These are phyloP conservation scores for Colletotrichum scovillei DNA, from an alignment of 2,329 filamentous ascomycete genomes.

Conservation along the genomic window DNA sequence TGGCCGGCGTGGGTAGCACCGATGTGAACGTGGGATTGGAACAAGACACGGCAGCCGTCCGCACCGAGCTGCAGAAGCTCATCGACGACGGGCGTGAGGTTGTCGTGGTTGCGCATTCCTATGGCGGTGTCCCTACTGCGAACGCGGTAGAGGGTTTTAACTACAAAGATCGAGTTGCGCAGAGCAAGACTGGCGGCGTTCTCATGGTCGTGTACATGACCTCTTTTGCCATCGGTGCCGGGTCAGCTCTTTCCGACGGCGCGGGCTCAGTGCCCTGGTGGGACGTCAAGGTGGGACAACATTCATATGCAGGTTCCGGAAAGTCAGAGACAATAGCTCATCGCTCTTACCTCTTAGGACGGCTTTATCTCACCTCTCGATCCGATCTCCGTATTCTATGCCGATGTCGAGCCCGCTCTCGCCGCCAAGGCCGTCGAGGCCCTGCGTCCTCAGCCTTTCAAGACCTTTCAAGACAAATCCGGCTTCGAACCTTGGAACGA, in stretches of 20 bases:
- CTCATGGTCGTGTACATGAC: slow-evolving; percentile 48
- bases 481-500: slow-evolving; percentile 42
- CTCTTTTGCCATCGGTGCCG: slow-evolving; percentile 43
- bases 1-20: slow-evolving; percentile 46
- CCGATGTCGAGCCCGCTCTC: slow-evolving; percentile 35
- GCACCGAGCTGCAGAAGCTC: slow-evolving; percentile 41
- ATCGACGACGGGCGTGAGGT: slow-evolving; percentile 50
- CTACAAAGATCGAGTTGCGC: slow-evolving; percentile 43
- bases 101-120: slow-evolving; percentile 55
- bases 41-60: slow-evolving; percentile 47
- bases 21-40: slow-evolving; percentile 38
- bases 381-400: slow-evolving; percentile 37
- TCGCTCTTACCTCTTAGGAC: slow-evolving; percentile 9
- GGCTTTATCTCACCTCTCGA: slow-evolving; percentile 3
- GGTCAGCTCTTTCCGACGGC: slow-evolving; percentile 37
- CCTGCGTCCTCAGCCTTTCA: slow-evolving; percentile 2
- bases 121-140: slow-evolving; percentile 51
- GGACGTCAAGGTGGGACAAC: slow-evolving; percentile 37
- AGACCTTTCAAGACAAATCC: slow-evolving; percentile 37
- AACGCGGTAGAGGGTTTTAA: slow-evolving; percentile 50
- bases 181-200: slow-evolving; percentile 50
- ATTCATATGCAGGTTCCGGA: too few relatives aligned
- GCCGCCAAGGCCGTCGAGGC: slow-evolving; percentile 32
- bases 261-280: slow-evolving; percentile 40
- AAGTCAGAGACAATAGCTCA: slow-evolving; percentile 16